Conservation (phyloP, 1,284 basidiomycete species). For the Stygiomarasmius scandens region DNA sequence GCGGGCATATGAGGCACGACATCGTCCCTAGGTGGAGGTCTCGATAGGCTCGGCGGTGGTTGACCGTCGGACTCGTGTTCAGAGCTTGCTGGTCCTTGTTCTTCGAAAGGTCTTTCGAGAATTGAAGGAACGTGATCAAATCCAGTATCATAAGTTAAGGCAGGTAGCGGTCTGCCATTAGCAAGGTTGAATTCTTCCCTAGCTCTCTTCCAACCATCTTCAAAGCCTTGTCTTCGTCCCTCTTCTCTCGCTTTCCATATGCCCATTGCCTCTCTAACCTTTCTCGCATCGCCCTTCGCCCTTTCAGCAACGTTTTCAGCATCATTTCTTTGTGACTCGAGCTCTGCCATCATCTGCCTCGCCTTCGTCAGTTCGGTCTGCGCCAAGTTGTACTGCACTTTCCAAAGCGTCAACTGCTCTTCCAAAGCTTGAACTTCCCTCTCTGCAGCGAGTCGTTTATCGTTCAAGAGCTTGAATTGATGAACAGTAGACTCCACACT, state of each 20-base stretch:
- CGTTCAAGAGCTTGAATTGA: conserved; percentile 51
- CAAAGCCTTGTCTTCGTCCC: conserved; percentile 54
- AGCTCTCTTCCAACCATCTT: conserved; percentile 54
- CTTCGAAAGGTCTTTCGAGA: not conserved
- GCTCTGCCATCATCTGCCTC: conserved; percentile 42
- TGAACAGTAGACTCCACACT: conserved; percentile 50
- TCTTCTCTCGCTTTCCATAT: conserved; percentile 54
- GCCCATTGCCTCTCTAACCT: conserved; percentile 48
- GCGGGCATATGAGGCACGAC: not conserved
- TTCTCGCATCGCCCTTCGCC: conserved; percentile 49
- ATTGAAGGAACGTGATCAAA: not conserved
- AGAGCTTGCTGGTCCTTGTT: not conserved
- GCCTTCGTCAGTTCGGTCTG: conserved; percentile 58
- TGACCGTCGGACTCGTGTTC: not conserved
- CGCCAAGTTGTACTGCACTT: conserved; percentile 64
- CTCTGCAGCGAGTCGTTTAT: conserved; percentile 41
- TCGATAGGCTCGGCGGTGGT: not conserved
- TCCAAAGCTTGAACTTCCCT: conserved; percentile 51
- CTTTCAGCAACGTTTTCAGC: conserved; percentile 50
- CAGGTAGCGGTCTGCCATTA: not conserved
- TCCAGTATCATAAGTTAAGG: not conserved
- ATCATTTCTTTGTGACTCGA: conserved; percentile 51
- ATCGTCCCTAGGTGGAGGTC: not conserved
- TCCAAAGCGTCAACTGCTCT: conserved; percentile 62
- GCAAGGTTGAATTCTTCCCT: conserved; percentile 32